Evolutionary conservation across 495 filamentous ascomycete genomes (phyloP).

Genomic region (Corynascus novoguineensis): DNA sequence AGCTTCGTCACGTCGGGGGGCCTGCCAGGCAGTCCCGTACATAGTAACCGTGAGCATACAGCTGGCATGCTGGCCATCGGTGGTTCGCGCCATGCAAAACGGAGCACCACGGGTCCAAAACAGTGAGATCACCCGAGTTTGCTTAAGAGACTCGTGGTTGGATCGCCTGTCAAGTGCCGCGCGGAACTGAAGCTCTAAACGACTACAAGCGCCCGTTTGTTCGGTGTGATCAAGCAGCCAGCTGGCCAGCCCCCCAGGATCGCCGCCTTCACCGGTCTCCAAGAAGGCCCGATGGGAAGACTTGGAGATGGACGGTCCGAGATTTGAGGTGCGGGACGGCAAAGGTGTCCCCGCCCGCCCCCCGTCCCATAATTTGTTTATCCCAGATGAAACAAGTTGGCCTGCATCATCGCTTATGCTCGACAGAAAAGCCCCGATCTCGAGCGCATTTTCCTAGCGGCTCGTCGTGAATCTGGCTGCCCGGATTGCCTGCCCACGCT

Average conservation of each 20-base stretch:
- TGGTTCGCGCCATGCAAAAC: not conserved
- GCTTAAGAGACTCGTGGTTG: not conserved
- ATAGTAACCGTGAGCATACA: too few species aligned
- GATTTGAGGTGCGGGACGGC: slow-evolving; percentile 21
- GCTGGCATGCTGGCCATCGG: too few species aligned
- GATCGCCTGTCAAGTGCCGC: slow-evolving; percentile 5
- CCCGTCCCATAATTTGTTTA: slow-evolving; percentile 25
- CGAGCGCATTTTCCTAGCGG: not conserved
- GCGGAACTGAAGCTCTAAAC: slow-evolving; percentile 1
- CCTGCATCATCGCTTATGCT: slow-evolving; percentile 30
- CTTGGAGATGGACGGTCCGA: slow-evolving; percentile 14
- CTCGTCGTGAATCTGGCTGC: not conserved
- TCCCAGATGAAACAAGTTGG: slow-evolving; percentile 30
- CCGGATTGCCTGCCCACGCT: not conserved
- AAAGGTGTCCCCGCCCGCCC: slow-evolving; percentile 25
- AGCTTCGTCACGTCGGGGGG: too few species aligned
- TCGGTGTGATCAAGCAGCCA: not conserved
- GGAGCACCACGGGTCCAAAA: not conserved
- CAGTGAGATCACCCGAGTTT: not conserved
- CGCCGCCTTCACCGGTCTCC: slow-evolving; percentile 1
- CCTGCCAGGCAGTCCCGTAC: too few species aligned
- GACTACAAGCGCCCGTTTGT: slow-evolving; percentile 5
- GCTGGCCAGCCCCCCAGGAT: not conserved
- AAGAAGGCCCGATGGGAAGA: not conserved
- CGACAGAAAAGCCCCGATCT: slow-evolving; percentile 26